Conservation (phyloP, 2,329 filamentous ascomycete species). For the Cladosporium sp. region DNA sequence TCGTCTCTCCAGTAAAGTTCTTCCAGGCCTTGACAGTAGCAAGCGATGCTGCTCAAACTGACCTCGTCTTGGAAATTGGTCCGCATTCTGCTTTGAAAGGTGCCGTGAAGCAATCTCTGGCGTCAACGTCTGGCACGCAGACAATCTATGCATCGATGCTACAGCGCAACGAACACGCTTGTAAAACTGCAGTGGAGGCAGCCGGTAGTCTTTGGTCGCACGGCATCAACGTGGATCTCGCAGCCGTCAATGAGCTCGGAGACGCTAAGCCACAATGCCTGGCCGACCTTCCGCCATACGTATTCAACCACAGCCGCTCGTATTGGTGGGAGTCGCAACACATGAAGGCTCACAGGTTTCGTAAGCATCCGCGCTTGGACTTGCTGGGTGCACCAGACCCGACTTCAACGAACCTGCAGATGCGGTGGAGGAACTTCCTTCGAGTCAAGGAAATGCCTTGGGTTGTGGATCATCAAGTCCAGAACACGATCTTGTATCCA, state of each 20-base stretch:
- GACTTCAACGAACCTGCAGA: neutral
- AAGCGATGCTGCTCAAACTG: neutral
- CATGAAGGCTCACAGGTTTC: neutral
- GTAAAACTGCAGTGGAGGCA: neutral
- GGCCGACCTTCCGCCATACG: neutral
- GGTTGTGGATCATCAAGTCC: neutral
- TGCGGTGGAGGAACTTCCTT: neutral
- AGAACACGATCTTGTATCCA: conserved; percentile 10
- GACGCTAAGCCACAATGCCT: neutral
- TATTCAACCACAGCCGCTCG: conserved; percentile 9
- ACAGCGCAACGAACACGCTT: neutral
- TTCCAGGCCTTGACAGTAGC: conserved; percentile 34
- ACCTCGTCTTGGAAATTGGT: conserved; percentile 4
- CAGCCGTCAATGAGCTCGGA: neutral
- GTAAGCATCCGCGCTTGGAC: conserved; percentile 33
- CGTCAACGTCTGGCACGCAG: neutral
- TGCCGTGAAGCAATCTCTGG: neutral
- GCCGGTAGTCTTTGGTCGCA: neutral
- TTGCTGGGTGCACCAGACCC: conserved; percentile 38
- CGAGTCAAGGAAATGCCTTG: neutral
- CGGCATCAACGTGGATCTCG: neutral
- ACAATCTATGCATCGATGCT: neutral
- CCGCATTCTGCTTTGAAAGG: neutral
- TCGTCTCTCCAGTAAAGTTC: conserved; percentile 43
- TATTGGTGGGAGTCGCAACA: conserved; percentile 15